A percentile compares a stretch with the other conserved stretches of the same genome.
phyloP scores from a whole-genome alignment of 345 rosid species.

The Syzygium oleosum region DNA sequence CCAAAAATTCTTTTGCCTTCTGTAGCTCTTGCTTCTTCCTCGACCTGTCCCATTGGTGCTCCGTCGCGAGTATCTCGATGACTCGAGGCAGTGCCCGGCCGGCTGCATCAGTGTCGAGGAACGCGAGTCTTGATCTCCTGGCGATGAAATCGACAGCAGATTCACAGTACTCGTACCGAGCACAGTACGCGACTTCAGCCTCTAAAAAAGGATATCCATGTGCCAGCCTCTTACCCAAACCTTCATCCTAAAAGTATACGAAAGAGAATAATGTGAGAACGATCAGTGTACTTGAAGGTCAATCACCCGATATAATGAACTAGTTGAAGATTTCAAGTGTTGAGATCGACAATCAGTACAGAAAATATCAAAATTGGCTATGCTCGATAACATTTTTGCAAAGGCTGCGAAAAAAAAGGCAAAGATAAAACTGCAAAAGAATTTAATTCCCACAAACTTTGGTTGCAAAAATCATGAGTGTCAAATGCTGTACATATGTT shows the following conservation, averaged over 20 bases:
- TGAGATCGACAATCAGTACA: neutral
- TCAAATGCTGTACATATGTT: neutral
- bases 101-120: slow-evolving; percentile 95
- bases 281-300: neutral
- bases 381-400: neutral
- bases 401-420: neutral
- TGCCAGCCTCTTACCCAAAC: slow-evolving; percentile 84
- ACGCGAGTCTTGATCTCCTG: slow-evolving; percentile 89
- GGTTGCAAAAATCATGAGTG: neutral
- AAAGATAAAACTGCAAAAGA: neutral
- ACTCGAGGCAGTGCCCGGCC: slow-evolving; percentile 72
- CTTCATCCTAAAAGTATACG: slow-evolving; percentile 48
- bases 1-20: slow-evolving; percentile 56
- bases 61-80: slow-evolving; percentile 62
- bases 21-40: slow-evolving; percentile 62
- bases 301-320: neutral
- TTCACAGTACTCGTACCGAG: slow-evolving; percentile 84
- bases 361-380: neutral
- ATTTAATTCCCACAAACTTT: neutral
- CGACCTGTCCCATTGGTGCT: slow-evolving; percentile 71
- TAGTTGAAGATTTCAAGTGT: neutral
- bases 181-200: slow-evolving; percentile 82
- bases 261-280: neutral
- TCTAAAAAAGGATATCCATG: slow-evolving; percentile 73
- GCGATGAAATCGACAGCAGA: slow-evolving; percentile 92